Conservation (phyloP, 2,329 filamentous ascomycete genomes). For the Clonostachys byssicola region DNA sequence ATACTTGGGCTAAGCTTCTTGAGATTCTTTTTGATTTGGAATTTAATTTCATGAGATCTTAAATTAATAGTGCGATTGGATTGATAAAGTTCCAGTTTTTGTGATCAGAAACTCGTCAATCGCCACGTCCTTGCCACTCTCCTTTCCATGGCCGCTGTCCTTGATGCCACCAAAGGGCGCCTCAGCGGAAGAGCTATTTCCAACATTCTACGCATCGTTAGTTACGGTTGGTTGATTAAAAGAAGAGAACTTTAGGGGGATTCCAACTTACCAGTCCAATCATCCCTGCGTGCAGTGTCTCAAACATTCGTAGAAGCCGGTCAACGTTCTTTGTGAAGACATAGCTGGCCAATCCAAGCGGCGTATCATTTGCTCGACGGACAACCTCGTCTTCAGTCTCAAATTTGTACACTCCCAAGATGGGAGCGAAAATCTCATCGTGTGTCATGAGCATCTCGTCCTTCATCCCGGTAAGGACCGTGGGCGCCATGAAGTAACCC, state of each 20-base stretch:
- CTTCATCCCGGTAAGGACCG: slow-evolving; percentile 63
- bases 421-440: slow-evolving; percentile 71
- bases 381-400: slow-evolving; percentile 68
- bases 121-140: slow-evolving; percentile 19
- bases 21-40: no score
- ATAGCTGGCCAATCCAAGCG: slow-evolving; percentile 69
- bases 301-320: slow-evolving; percentile 34
- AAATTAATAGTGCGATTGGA: neutral
- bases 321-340: slow-evolving; percentile 54
- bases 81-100: neutral
- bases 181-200: slow-evolving; percentile 41
- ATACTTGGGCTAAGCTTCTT: no score
- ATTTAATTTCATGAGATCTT: no score
- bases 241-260: neutral
- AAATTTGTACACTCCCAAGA: slow-evolving; percentile 66
- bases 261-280: slow-evolving; percentile 18
- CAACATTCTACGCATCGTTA: slow-evolving; percentile 24
- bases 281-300: slow-evolving; percentile 42
- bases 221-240: neutral
- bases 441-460: slow-evolving; percentile 61
- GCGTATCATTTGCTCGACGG: slow-evolving; percentile 57
- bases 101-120: slow-evolving; percentile 3
- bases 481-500: slow-evolving; percentile 65
- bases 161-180: slow-evolving; percentile 26
- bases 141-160: slow-evolving; percentile 21